A percentile compares a stretch with the other conserved stretches of the same genome.
Evolutionary conservation across 2,329 filamentous ascomycete genomes (phyloP).

Genomic region (Drechslerella dactyloides): DNA sequence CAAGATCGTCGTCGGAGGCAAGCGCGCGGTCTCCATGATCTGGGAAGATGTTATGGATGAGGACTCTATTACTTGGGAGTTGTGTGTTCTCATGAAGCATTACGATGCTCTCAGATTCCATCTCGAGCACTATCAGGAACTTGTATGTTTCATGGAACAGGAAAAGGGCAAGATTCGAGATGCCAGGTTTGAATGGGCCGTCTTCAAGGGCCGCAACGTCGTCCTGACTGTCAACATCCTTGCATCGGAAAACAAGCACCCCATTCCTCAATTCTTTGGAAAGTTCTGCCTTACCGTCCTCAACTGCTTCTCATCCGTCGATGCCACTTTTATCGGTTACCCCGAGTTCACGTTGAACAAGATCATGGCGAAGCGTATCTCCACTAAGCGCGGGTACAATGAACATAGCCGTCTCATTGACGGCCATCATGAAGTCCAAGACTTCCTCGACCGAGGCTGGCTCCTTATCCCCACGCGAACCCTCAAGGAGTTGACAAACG

Average conservation of each 20-base stretch:
- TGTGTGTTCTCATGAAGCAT: neutral
- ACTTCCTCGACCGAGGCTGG: conserved; percentile 6
- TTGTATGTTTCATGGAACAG: neutral
- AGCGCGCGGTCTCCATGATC: conserved; percentile 18
- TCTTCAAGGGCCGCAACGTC: neutral
- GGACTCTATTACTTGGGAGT: conserved; percentile 10
- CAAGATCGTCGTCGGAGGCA: conserved; percentile 12
- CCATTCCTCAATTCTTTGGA: conserved; percentile 14
- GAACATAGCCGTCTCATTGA: neutral
- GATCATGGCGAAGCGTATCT: conserved; percentile 1
- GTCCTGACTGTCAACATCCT: conserved; percentile 5
- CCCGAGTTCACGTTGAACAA: conserved; percentile 26
- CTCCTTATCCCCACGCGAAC: neutral
- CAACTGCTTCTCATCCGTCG: conserved; percentile 21
- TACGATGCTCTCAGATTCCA: neutral
- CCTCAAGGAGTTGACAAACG: neutral
- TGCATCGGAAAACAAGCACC: neutral
- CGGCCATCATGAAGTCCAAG: neutral
- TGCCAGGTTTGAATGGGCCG: conserved; percentile 1
- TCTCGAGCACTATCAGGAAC: neutral
- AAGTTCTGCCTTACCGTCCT: conserved; percentile 17
- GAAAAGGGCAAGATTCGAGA: neutral
- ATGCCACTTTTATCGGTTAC: conserved; percentile 24
- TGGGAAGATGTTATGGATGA: conserved; percentile 8
- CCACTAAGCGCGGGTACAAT: conserved; percentile 3